Percentiles rank a stretch among this genome's conserved stretches.
phyloP scores from a whole-genome alignment of 768 basidiomycete genomes.

The Hypholoma fasciculare region DNA sequence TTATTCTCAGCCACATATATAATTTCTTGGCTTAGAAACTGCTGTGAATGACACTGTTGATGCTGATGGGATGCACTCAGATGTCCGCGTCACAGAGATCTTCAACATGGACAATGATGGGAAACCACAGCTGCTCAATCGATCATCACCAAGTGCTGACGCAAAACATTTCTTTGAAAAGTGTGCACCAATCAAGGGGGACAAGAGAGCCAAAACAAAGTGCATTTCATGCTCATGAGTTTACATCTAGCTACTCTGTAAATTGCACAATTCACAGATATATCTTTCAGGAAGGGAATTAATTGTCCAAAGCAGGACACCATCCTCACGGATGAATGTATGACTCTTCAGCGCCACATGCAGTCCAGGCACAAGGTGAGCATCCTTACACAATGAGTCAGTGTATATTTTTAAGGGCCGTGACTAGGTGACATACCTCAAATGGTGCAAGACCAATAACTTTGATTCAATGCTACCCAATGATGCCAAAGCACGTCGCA shows the following conservation, averaged over 20 bases:
- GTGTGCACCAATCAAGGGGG: not conserved
- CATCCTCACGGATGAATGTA: not conserved
- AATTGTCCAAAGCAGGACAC: not conserved
- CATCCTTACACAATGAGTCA: not conserved
- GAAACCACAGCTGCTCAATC: not conserved
- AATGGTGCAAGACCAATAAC: slow-evolving; percentile 5
- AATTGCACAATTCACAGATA: not conserved
- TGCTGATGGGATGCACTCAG: not conserved
- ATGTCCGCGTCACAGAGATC: not conserved
- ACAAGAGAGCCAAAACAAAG: not conserved
- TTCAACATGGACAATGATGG: not conserved
- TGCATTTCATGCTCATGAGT: slow-evolving; percentile 2
- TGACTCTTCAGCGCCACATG: slow-evolving; percentile 10
- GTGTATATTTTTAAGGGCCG: not conserved
- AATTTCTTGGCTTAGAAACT: not conserved
- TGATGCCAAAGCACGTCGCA: slow-evolving; percentile 4
- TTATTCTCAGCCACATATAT: not conserved
- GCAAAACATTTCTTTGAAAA: slow-evolving; percentile 7
- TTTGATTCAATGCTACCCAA: slow-evolving; percentile 15
- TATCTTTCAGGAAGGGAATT: not conserved
- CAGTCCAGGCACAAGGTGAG: slow-evolving; percentile 5
- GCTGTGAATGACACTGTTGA: not conserved
- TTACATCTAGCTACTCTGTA: not conserved
- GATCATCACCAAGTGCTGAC: slow-evolving; percentile 2
- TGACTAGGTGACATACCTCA: slow-evolving; percentile 3